Base-by-base conservation (phyloP, 306 rosid genomes). In the Acacia melanoxylon region DNA sequence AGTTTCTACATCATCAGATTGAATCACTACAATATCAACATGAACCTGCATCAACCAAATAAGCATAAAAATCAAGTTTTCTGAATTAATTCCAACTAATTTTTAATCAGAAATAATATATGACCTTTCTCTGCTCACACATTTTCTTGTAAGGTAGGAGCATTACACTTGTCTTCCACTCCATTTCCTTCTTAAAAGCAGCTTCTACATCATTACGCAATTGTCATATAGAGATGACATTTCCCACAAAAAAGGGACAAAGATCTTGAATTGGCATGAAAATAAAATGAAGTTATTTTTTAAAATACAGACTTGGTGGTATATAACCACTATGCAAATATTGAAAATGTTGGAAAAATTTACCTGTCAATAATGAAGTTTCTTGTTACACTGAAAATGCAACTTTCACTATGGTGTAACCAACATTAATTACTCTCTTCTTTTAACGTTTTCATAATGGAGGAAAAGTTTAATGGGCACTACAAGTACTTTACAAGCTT, bases 61-160 rank as follows among this genome's bases (percentile, higher is more conserved):
- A 37, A 49, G 20, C 6, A 65, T 75, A 69, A 75, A 63, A 59
- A 44, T 75, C 78, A 59, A 85, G 24, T 52, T 72, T 85, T 49
- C 31, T 31, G 72, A 62, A 79, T 65, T 17, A 20, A 58, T 74
- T 76, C 74, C 48, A 66, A 75, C 67, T 66, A 76, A 63, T 72
- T 74, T 82, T 80, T 19, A 76, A 68, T 65, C 70, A 81, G 27
- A 37, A 77, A 78, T 62, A 71, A 86, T 80, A 74, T 80, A 66
- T 65, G 70, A 96, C 99, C 98, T 92, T 92, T 78, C 89, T 86
- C 48, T 85, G 87, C 83, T 86, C 84, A 78, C 94, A 93, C 91
- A 96, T 86, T 88, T 81, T 88, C 92, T 87, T 86, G 82, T 81
- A 91, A 49, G 99, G 98, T 88, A 86, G 87, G 86, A 96, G 91